Evolutionary conservation across 2,329 filamentous ascomycete species (phyloP), one percentile per base, ranked within the genome.

Genomic region (Colletotrichum orchidophilum): DNA sequence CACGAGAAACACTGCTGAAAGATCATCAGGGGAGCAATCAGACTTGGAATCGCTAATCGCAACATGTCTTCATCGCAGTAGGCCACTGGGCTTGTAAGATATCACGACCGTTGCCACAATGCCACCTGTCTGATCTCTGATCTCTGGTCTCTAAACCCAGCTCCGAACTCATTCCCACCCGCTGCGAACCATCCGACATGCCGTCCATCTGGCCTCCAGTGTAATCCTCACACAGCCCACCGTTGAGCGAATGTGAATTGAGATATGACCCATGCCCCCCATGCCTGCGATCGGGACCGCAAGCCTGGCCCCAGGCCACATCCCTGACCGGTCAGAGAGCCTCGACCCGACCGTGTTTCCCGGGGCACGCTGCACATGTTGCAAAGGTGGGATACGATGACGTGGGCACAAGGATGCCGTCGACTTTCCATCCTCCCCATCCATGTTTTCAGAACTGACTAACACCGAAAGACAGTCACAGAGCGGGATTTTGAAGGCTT

Each of bases 311-410:
- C 21, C 29, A 57, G n/a, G 33, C 53, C 26, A 27, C 54, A 70
- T 42, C 60, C 65, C 42, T 68, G 60, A 18, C 52, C 21, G 15
- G 18, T 24, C 31, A 24, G 42, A 39, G n/a, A 66, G 50, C 62
- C 62, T 66, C 53, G 62, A 57, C 52, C 65, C 13, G 13, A 31
- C 7, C 60, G 39, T 7, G 24, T 15, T 11, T 49, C 46, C 33
- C 60, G 53, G 52, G 24, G 50, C 54, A n/a, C n/a, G n/a, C n/a
- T n/a, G n/a, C n/a, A 50, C 54, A 24, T 53, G 12, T 31, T 33
- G 27, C 27, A 21, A 39, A 58, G 53, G 66, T 66, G 54, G 59
- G 49, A 61, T 21, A 33, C 46, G 35, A 72, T 72, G 70, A 72
- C 70, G 70, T 66, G 66, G 66, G 54, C 31, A 52, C 68, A 59